Evolutionary conservation across 1,284 basidiomycete genomes (phyloP), one percentile per base, ranked within the genome.

Genomic region (Pseudozyma flocculosa): DNA sequence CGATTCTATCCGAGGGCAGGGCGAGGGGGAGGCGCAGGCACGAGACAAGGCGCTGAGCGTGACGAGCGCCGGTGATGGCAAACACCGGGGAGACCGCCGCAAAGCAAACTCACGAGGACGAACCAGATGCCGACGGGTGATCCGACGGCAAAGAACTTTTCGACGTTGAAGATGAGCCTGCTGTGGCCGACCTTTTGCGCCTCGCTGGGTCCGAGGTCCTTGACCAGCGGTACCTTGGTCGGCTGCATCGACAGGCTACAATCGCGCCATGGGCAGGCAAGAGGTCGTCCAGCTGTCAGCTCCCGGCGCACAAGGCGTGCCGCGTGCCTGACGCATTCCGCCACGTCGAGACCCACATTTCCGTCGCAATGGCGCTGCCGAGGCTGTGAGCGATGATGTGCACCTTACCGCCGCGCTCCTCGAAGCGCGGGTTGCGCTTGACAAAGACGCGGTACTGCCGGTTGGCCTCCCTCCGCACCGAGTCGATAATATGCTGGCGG

Each of bases 121-220:
- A 83, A 74, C 67, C 84, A 83, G 24, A 85, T 76, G 0, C 82
- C 81, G 1, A 84, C 73, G 1, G 84, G 84, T 47, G 81, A 82
- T 5, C 84, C 84, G 15, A 80, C 77, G 9, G 82, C 76, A 70
- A 83, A 84, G 18, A 83, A 75, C 55, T 79, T 80, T 52, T 80
- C 80, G 4, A 80, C 80, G 50, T 82, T 81, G 79, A 74, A 75
- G 56, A 72, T 54, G 30, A 75, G 45, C n/a, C 66, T 67, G 26
- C 53, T 36, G 15, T 42, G 29, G 19, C 36, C 40, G 15, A 34
- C 56, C 26, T 54, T 39, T 14, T 44, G 61, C 26, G 60, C 38
- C 38, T 59, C 43, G 18, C 50, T n/a, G 11, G 2, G 39, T 23
- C 37, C 40, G 23, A 54, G 22, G 30, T 60, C 51, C 34, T 53